These are phyloP conservation scores for Vitellaria paradoxa DNA, from an alignment of 179 eudicot species.

Conservation along the genomic window DNA sequence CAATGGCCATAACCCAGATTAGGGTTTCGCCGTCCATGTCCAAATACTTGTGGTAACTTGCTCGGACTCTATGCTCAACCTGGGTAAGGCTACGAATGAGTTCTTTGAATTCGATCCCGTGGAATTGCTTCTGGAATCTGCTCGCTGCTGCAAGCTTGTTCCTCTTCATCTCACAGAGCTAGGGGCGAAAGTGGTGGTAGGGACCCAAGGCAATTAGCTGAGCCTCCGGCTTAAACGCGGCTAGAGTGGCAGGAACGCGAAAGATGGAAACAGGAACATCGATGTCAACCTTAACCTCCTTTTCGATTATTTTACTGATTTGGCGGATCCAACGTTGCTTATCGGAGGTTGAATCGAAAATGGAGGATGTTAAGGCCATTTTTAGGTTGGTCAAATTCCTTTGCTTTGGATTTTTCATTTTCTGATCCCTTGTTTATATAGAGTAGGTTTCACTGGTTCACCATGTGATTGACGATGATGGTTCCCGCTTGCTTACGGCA, in stretches of 20 bases:
- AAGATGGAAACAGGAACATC: constrained; percentile 1
- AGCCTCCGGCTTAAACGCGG: background rate
- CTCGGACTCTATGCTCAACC: constrained; percentile 40
- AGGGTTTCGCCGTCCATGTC: constrained; percentile 43
- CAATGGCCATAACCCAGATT: constrained; percentile 60
- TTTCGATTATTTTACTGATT: background rate
- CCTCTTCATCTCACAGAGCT: constrained; percentile 56
- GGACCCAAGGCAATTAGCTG: constrained; percentile 25
- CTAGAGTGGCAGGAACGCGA: background rate
- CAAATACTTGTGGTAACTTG: constrained; percentile 48
- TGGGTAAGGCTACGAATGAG: constrained; percentile 33
- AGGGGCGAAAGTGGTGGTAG: constrained; percentile 41
- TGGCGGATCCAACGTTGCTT: background rate
- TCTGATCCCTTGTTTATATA: too few species aligned
- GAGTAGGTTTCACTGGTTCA: too few species aligned
- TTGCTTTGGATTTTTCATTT: too few species aligned
- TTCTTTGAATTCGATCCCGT: constrained; percentile 25
- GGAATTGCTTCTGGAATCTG: constrained; percentile 29
- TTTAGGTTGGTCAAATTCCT: too few species aligned
- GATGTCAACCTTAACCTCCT: background rate
- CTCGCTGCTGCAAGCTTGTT: constrained; percentile 48
- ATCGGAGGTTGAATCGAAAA: background rate
- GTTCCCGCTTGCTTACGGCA: too few species aligned
- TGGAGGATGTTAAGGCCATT: background rate
- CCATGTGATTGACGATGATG: too few species aligned